Evolutionary conservation across 1,284 basidiomycete species (phyloP), one percentile per base, ranked within the genome.

Genomic region (Erythrobasidium hasegawianum): DNA sequence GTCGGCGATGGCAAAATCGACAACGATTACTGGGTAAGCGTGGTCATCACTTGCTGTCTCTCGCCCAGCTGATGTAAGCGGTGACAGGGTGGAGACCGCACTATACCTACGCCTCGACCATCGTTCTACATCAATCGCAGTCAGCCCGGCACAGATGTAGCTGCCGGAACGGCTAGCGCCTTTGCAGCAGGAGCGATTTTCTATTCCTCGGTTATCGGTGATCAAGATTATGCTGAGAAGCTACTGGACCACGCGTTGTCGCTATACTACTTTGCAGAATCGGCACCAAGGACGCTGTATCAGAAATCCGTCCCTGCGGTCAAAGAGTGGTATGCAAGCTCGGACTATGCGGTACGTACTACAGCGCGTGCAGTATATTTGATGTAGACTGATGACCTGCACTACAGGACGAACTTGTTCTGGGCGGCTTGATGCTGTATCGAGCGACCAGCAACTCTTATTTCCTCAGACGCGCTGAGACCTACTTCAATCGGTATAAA

Each of bases 131-230:
- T 96, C 72, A 91, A 92, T 68, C 78, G 82, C 59, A 85, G 85
- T 1, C 81, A 76, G 53, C 90, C 92, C 0, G 93, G 93, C 39
- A 95, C 93, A 0, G 93, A 97, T 73, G 90, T 84, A 18, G 89
- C 89, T 45, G 89, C 91, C 0, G 83, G 85, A 29, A 83, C 88
- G 11, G 85, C 91, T 0, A 87, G 89, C 0, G 90, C 92, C 8
- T 92, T 96, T 74, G 84, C 92, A 9, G 84, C 91, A 0, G 91
- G 88, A 71, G 86, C 90, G 0, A 83, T 86, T 67, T 82, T 95
- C 29, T 96, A 95, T 75, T 0, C 80, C 94, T 18, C 80, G 4
- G 43, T 64, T 13, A 57, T 57, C 14, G 61, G 81, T 57, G 88
- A 96, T 74, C 76, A 82, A 1, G 83, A 84, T 0, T 96, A 95